Evolutionary conservation across 192 early-diverging fungal species (phyloP).

Genomic region (Coemansia sp.): DNA sequence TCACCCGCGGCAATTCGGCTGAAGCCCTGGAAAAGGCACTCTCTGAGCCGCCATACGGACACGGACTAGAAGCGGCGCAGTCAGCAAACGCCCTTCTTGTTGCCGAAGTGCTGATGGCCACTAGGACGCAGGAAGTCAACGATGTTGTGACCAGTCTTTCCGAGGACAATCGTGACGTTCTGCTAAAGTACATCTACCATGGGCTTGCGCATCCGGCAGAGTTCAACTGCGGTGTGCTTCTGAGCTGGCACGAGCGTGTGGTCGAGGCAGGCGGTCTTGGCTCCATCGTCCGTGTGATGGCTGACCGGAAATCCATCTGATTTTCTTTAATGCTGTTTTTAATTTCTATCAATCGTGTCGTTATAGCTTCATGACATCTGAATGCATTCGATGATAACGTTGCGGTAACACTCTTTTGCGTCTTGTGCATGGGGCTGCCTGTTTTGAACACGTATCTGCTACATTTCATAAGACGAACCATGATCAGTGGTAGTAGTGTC

Average conservation of each 20-base stretch:
- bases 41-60: constrained; percentile 72
- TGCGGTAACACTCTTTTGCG: too few species aligned
- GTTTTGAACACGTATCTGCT: too few species aligned
- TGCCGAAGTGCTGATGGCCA: constrained; percentile 76
- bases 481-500: too few species aligned
- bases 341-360: too few species aligned
- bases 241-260: constrained; percentile 97
- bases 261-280: constrained; percentile 86
- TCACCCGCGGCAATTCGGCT: constrained; percentile 59
- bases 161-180: constrained; percentile 66
- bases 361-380: too few species aligned
- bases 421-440: too few species aligned
- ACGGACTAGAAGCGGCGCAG: constrained; percentile 60
- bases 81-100: constrained; percentile 77
- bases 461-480: too few species aligned
- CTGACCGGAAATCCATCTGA: constrained; percentile 76
- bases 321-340: constrained; percentile 7
- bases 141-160: constrained; percentile 61
- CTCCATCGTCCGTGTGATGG: constrained; percentile 88
- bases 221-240: constrained; percentile 79
- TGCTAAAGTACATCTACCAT: constrained; percentile 93
- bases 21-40: constrained; percentile 65
- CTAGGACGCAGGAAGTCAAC: constrained; percentile 69
- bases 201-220: constrained; percentile 82
- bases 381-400: too few species aligned